Conservation (phyloP, 768 basidiomycete genomes). For the Panellus pusillus region DNA sequence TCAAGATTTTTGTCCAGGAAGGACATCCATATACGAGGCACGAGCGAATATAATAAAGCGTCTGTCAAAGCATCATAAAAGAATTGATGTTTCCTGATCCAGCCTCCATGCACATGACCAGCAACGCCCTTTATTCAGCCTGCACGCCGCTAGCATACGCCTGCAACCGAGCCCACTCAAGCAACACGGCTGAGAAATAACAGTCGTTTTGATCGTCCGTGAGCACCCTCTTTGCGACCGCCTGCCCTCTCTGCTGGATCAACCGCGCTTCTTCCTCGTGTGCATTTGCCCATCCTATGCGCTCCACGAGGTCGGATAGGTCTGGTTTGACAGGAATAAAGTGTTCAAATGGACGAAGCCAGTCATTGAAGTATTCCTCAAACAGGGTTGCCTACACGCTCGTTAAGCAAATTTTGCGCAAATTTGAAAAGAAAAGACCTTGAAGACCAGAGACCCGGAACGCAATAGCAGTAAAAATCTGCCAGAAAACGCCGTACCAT, state of each 20-base stretch:
- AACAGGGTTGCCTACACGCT: conserved; percentile 9
- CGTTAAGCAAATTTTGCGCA: not conserved
- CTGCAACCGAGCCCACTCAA: conserved; percentile 16
- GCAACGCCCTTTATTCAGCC: too few relatives aligned
- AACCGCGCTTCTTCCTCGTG: conserved; percentile 14
- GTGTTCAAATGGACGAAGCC: conserved; percentile 18
- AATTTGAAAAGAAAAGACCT: not conserved
- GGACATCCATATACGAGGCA: too few relatives aligned
- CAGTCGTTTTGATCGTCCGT: conserved; percentile 18
- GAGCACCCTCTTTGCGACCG: conserved; percentile 12
- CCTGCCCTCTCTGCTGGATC: conserved; percentile 18
- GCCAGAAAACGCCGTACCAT: conserved; percentile 20
- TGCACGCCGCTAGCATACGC: not conserved
- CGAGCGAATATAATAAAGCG: too few relatives aligned
- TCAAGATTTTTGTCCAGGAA: too few relatives aligned
- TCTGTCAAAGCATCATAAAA: too few relatives aligned
- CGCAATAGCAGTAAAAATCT: conserved; percentile 12
- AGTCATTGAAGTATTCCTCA: conserved; percentile 18
- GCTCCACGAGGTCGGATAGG: conserved; percentile 19
- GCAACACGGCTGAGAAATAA: conserved; percentile 12
- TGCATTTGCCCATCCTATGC: conserved; percentile 13
- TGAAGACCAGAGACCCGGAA: conserved; percentile 19
- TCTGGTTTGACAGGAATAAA: conserved; percentile 17
- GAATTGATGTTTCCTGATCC: too few relatives aligned
- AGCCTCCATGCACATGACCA: too few relatives aligned